phyloP scores from a whole-genome alignment of 2,329 filamentous ascomycete genomes.

The Dactylellina drechsleri region DNA sequence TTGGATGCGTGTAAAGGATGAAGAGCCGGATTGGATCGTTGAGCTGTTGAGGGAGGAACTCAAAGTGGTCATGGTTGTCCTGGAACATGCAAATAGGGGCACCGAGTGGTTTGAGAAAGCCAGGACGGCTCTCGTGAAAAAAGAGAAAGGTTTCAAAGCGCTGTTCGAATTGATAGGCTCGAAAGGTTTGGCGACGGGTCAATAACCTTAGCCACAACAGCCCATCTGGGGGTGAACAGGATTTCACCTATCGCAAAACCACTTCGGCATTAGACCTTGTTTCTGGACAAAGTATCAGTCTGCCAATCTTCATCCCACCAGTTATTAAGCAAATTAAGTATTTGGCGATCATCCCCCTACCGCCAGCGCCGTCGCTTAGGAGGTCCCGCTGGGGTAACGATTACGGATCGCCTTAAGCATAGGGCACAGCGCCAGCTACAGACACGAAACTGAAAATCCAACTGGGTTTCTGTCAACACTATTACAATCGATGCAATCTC shows the following conservation, averaged over 20 bases:
- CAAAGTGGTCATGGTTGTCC: constrained; percentile 31
- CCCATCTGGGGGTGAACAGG: too few relatives aligned
- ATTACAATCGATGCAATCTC: too few relatives aligned
- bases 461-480: too few relatives aligned
- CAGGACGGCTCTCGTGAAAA: constrained; percentile 10
- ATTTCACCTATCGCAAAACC: too few relatives aligned
- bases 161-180: constrained; percentile 19
- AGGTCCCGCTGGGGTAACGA: neutral
- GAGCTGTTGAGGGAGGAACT: constrained; percentile 25
- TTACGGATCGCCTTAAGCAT: too few relatives aligned
- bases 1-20: constrained; percentile 53
- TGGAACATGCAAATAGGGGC: constrained; percentile 20
- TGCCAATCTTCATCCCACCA: neutral
- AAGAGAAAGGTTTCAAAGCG: constrained; percentile 19
- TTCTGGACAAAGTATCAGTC: neutral
- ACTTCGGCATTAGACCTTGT: too few relatives aligned
- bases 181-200: neutral
- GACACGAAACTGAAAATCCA: too few relatives aligned
- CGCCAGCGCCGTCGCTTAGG: neutral
- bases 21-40: constrained; percentile 24
- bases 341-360: neutral
- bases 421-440: too few relatives aligned
- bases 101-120: constrained; percentile 30
- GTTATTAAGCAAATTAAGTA: neutral
- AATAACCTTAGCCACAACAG: neutral